Evolutionary conservation across 2,329 filamentous ascomycete species (phyloP).

Genomic region (Phialemonium atrogriseum): DNA sequence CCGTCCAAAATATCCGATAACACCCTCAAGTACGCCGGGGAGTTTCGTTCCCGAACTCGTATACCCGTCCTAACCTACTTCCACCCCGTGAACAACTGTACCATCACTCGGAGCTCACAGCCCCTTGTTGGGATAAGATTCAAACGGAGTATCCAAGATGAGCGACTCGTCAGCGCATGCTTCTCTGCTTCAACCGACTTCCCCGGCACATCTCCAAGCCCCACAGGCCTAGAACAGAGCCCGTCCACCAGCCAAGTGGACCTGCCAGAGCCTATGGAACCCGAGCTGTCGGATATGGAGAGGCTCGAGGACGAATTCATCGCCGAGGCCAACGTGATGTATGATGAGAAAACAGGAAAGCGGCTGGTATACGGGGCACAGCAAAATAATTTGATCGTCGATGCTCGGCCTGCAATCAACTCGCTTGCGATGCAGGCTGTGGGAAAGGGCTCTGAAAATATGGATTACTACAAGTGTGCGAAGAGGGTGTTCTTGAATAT

Average conservation of each 20-base stretch:
- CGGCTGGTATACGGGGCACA: slow-evolving; percentile 80
- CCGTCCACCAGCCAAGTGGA: slow-evolving; percentile 44
- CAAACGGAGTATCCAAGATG: slow-evolving; percentile 90
- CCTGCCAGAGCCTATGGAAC: slow-evolving; percentile 30
- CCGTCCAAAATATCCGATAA: slow-evolving; percentile 92
- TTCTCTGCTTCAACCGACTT: slow-evolving; percentile 61
- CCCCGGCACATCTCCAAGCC: slow-evolving; percentile 25
- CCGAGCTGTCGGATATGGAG: slow-evolving; percentile 54
- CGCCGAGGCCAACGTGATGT: slow-evolving; percentile 36
- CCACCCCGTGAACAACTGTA: slow-evolving; percentile 95
- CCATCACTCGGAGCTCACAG: slow-evolving; percentile 90
- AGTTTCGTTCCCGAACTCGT: slow-evolving; percentile 79
- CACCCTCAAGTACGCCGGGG: slow-evolving; percentile 84
- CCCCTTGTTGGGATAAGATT: slow-evolving; percentile 78
- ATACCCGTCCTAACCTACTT: slow-evolving; percentile 89
- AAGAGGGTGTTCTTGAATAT: slow-evolving; percentile 91
- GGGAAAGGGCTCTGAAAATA: slow-evolving; percentile 91
- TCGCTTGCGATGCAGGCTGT: slow-evolving; percentile 90
- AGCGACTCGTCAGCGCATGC: slow-evolving; percentile 85
- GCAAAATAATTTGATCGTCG: slow-evolving; percentile 89
- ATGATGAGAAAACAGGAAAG: slow-evolving; percentile 52
- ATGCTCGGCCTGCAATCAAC: slow-evolving; percentile 89
- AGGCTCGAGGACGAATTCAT: slow-evolving; percentile 62
- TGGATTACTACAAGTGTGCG: slow-evolving; percentile 92
- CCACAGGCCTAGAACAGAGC: slow-evolving; percentile 22